Evolutionary conservation across 805 yeast genomes (phyloP).

Genomic region (Groenewaldozyma tartarivorans): DNA sequence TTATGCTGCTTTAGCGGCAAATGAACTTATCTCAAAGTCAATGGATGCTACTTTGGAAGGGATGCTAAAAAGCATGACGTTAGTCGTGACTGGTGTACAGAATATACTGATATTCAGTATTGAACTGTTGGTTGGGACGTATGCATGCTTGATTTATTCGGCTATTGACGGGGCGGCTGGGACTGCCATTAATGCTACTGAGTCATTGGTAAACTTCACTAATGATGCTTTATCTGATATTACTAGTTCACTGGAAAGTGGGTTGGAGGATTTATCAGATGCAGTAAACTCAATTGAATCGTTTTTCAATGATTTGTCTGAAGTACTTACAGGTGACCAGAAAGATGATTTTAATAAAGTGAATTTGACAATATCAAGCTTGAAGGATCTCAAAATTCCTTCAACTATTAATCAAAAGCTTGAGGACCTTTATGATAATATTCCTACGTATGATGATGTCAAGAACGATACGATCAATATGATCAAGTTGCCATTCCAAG

Average conservation of each 20-base stretch:
- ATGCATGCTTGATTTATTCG: conserved; percentile 70
- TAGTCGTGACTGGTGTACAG: conserved; percentile 49
- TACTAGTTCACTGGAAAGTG: conserved; percentile 57
- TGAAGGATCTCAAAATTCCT: conserved; percentile 58
- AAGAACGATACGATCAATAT: conserved; percentile 46
- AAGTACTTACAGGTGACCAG: conserved; percentile 41
- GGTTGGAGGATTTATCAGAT: conserved; percentile 49
- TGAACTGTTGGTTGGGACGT: conserved; percentile 75
- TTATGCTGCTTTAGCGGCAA: conserved; percentile 46
- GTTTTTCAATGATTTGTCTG: conserved; percentile 43
- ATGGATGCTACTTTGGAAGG: conserved; percentile 42
- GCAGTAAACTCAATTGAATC: conserved; percentile 47
- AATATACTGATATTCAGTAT: conserved; percentile 52
- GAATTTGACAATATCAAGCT: conserved; percentile 45
- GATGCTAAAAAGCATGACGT: conserved; percentile 33
- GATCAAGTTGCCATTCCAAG: conserved; percentile 52
- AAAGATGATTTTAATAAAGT: conserved; percentile 36
- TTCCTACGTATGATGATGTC: conserved; percentile 61
- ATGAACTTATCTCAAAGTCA: conserved; percentile 38
- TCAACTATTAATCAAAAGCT: conserved; percentile 50
- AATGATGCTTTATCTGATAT: conserved; percentile 47
- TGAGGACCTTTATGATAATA: conserved; percentile 36
- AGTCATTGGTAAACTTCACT: conserved; percentile 47
- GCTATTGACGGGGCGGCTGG: conserved; percentile 64
- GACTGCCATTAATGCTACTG: conserved; percentile 66